Base-by-base conservation (phyloP, 176 grass and related monocot genomes). In the Carex parvula region DNA sequence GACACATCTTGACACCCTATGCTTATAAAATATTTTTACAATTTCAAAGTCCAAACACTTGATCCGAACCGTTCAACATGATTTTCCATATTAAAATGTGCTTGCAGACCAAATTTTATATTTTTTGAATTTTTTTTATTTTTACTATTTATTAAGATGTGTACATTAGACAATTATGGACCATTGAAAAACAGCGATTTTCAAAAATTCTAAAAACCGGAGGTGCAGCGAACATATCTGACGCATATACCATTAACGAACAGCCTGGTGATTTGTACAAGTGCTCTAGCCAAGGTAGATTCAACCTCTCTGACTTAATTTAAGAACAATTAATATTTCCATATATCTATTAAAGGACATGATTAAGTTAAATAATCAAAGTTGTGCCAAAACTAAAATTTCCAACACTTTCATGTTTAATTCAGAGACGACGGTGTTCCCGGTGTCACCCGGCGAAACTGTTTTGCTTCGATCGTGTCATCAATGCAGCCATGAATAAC, bases 191-290 rank as follows among this genome's bases (percentile, higher is more conserved):
- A 26, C 26, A 26, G 1, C 26, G 0, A 26, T 26, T 26, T 26
- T 26, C 26, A 26, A 26, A 26, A 26, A 26, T 26, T 26, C 26
- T 26, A 26, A 26, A 26, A 26, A 26, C 91, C 1, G 94, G 94
- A 69, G 91, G 26, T 2, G 76, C 60, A 1, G 91, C 94, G 2
- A 90, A 91, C 62, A 63, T 85, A 82, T 97, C 94, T 24, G 87
- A 97, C 37, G 94, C 94, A 10, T 93, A 84, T 84, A 97, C 91
- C 84, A 83, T 97, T 88, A 94, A 97, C 39, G 91, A 88, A 35
- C 91, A 97, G 84, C 94, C 94, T 16, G 94, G 94, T 7, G 94
- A 97, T 84, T 82, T 91, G 50, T 94, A 20, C 86, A 85, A 88
- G 20, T 97, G 94, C 83, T 97, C 94, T 60, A 56, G 68, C 32